Percentiles rank a stretch among this genome's conserved stretches.
Conservation (phyloP, 2,329 filamentous ascomycete genomes). For the Dothistroma pini region DNA sequence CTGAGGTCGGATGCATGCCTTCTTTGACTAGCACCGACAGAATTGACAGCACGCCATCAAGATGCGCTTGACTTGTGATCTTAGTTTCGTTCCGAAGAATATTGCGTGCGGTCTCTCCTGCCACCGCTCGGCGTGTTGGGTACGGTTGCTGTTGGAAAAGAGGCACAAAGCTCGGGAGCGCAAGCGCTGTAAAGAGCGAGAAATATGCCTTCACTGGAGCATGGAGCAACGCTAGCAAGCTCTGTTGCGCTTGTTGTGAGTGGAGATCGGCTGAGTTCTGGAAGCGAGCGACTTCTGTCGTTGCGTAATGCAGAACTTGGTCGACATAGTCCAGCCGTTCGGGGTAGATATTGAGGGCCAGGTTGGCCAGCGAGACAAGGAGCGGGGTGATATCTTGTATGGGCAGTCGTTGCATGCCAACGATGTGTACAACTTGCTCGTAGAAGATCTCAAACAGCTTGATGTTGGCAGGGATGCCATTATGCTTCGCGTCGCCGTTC, state of each 20-base stretch:
- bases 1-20: constrained; percentile 73
- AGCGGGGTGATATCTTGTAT: constrained; percentile 94
- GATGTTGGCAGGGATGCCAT: constrained; percentile 68
- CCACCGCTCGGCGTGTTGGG: constrained; percentile 83
- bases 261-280: constrained; percentile 95
- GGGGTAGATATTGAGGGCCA: constrained; percentile 94
- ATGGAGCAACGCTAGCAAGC: constrained; percentile 83
- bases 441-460: constrained; percentile 98
- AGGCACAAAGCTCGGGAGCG: constrained; percentile 86
- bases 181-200: constrained; percentile 93
- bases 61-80: constrained; percentile 71
- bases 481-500: constrained; percentile 46
- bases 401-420: constrained; percentile 83
- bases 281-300: constrained; percentile 80
- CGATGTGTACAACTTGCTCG: constrained; percentile 87
- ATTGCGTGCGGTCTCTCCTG: constrained; percentile 78
- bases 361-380: constrained; percentile 86
- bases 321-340: constrained; percentile 91
- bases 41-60: constrained; percentile 85
- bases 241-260: constrained; percentile 80
- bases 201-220: constrained; percentile 85
- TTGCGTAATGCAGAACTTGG: constrained; percentile 85
- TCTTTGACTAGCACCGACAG: constrained; percentile 91
- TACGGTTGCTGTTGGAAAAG: constrained; percentile 90
- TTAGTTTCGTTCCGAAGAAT: constrained; percentile 78